phyloP scores from a whole-genome alignment of 495 filamentous ascomycete species.

The Podospora fimiseda region DNA sequence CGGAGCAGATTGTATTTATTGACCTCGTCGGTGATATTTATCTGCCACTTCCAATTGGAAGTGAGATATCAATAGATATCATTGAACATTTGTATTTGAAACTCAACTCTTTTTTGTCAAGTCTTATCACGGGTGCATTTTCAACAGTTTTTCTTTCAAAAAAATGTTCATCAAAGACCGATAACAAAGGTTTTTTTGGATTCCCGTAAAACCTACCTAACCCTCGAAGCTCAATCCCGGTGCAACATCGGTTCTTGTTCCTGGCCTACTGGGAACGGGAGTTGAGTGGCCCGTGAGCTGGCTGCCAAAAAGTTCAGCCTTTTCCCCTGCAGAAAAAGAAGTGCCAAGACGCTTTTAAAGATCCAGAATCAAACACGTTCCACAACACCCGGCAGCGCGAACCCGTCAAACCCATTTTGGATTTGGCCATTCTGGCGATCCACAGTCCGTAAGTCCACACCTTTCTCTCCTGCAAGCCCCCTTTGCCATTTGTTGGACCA shows the following conservation, averaged over 20 bases:
- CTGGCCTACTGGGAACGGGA: not conserved
- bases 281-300: not conserved
- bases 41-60: too few species aligned
- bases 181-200: too few species aligned
- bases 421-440: not conserved
- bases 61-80: too few species aligned
- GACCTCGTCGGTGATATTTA: too few species aligned
- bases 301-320: too few species aligned
- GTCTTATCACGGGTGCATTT: too few species aligned
- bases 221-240: too few species aligned
- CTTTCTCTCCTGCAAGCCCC: conserved; percentile 6
- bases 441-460: not conserved
- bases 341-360: not conserved
- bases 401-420: conserved; percentile 6
- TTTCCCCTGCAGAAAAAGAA: conserved; percentile 4
- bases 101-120: too few species aligned
- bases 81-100: too few species aligned
- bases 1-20: too few species aligned
- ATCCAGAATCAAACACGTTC: conserved; percentile 25
- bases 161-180: too few species aligned
- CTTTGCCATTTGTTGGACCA: not conserved
- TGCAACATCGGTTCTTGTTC: not conserved
- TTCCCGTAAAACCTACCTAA: not conserved
- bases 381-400: conserved; percentile 19
- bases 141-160: too few species aligned